These are phyloP conservation scores for Globisporangium cystogenes DNA, from an alignment of 352 stramenopile species.

Conservation along the genomic window DNA sequence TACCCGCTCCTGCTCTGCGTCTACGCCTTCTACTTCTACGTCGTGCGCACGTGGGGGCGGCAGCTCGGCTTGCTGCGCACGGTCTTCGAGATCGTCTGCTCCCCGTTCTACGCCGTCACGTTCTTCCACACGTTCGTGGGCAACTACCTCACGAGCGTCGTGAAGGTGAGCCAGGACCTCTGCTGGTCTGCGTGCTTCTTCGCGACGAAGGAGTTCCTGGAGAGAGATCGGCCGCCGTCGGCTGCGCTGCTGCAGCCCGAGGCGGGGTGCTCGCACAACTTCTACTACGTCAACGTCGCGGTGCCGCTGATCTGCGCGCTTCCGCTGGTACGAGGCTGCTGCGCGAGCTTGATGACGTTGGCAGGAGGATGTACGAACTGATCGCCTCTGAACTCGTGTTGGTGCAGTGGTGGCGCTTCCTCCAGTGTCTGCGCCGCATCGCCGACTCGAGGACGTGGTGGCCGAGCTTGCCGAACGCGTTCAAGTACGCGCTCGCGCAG, in stretches of 20 bases:
- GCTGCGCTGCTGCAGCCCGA: constrained; percentile 11
- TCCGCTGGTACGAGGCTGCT: constrained; percentile 82
- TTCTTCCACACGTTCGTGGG: constrained; percentile 94
- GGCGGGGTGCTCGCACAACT: constrained; percentile 35
- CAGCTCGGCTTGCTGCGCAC: constrained; percentile 85
- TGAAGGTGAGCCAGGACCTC: constrained; percentile 84
- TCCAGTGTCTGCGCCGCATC: constrained; percentile 94
- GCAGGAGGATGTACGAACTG: no score
- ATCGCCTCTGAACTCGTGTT: no score
- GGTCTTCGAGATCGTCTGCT: constrained; percentile 86
- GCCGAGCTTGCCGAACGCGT: constrained; percentile 94
- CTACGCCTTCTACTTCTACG: constrained; percentile 92
- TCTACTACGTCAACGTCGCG: constrained; percentile 93
- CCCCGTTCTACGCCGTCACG: constrained; percentile 89
- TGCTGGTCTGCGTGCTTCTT: constrained; percentile 96
- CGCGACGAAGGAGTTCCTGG: constrained; percentile 90
- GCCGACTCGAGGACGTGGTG: constrained; percentile 94
- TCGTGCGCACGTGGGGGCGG: constrained; percentile 82
- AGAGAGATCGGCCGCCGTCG: constrained; percentile 51
- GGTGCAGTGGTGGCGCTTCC: constrained; percentile 95
- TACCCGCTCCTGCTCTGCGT: constrained; percentile 87
- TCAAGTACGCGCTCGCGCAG: constrained; percentile 92
- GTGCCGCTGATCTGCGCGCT: constrained; percentile 94
- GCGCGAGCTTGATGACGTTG: no score
- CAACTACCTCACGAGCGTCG: constrained; percentile 80